Evolutionary conservation across 192 early-diverging fungal genomes (phyloP).

Genomic region (Diversispora epigaea): DNA sequence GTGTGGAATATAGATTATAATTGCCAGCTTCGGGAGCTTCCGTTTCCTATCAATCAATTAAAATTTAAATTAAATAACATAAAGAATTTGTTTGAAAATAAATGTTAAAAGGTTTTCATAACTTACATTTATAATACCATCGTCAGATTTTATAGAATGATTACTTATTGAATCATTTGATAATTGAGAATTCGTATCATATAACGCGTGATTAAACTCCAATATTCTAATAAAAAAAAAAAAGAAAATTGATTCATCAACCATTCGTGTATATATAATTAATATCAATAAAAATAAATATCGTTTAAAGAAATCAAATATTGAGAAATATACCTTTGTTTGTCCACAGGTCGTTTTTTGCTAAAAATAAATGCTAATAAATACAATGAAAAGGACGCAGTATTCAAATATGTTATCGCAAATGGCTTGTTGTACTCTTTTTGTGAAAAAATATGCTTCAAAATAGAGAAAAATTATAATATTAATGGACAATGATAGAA

Average conservation of each 20-base stretch:
- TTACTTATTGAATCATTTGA: conserved; percentile 14
- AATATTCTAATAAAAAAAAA: conserved; percentile 9
- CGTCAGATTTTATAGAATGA: neutral
- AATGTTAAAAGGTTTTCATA: neutral
- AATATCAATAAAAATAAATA: neutral
- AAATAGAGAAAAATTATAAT: neutral
- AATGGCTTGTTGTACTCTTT: conserved; percentile 73
- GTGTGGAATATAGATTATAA: neutral
- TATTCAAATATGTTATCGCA: conserved; percentile 77
- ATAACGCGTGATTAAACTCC: conserved; percentile 17
- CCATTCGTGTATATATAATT: neutral
- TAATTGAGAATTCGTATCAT: conserved; percentile 7
- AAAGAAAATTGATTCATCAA: neutral
- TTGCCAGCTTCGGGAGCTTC: neutral
- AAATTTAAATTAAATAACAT: too few species aligned
- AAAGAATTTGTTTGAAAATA: neutral
- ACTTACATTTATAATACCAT: conserved; percentile 16
- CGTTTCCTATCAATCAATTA: neutral
- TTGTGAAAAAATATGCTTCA: conserved; percentile 66
- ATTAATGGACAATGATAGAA: neutral
- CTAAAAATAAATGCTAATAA: conserved; percentile 47
- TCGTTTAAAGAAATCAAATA: neutral
- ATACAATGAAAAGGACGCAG: conserved; percentile 73
- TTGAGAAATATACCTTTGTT: neutral
- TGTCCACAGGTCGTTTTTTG: conserved; percentile 7